Base-by-base conservation (phyloP, 2,329 filamentous ascomycete species). In the Aureobasidium sp. region DNA sequence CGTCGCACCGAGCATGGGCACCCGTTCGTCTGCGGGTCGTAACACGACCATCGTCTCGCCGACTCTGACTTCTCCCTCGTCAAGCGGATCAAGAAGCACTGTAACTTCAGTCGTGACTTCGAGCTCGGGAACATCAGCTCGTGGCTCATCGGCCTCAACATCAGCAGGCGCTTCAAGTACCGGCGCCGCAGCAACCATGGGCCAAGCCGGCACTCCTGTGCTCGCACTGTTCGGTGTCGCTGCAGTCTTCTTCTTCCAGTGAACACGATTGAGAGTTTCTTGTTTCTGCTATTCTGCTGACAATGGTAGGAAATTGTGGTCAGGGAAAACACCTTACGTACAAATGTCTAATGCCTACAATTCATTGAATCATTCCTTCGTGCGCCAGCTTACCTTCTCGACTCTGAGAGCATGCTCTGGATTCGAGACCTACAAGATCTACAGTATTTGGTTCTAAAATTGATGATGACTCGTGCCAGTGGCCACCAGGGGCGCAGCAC, bases 181-280 rank as follows among this genome's bases (percentile, higher is more conserved):
- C 17, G 51, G 51, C 26, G 50, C 60, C 13, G 50, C 60, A 26
- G 51, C 60, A 39, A 55, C 65, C 37, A 66, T 70, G 51, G 67
- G 69, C 59, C 52, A 59, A n/a, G 59, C 62, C 26, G 75, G 72
- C 69, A 73, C 73, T 20, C 53, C 78, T 43, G 72, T 75, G 39
- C 68, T 78, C 57, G 70, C 77, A 63, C 68, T 77, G 62, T 71
- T 76, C 61, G 75, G 72, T 57, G 69, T 74, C 24, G 76, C 73
- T 61, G 76, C 74, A 37, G 71, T 78, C 63, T 71, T 72, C 51
- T 77, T 74, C 70, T 70, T 55, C 29, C 53, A 63, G 46, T 55
- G 55, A 34, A 34, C n/a, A n/a, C 29, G 36, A 5, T 26, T 26
- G 10, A 10, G 47, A 20, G 6, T 52, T 64, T 59, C 52, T 47